Base-by-base conservation (phyloP, 768 basidiomycete genomes). In the Pleurotus salmoneostramineus region DNA sequence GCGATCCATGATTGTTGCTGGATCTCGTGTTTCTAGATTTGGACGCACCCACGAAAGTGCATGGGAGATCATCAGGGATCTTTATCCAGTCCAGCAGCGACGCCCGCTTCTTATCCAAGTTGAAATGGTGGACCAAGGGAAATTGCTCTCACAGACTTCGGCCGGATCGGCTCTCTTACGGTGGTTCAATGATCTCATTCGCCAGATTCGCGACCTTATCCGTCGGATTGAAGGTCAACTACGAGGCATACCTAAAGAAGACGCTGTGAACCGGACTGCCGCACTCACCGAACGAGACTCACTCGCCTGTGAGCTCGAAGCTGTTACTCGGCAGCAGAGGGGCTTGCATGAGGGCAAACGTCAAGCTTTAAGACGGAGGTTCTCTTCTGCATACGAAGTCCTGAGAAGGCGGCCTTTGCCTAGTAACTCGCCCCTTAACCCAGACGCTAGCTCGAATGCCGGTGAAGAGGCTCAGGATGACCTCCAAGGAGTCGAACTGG, bases 121-220 rank as follows among this genome's bases (percentile, higher is more conserved):
- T 7, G 57, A 58, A 33, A 49, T 58, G 12, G 57, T 58, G 14
- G 57, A 58, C 37, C n/a, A 58, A 43, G 49, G 40, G 12, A 58
- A 58, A 27, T 15, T 15, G 10, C 36, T 58, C 14, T 4, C 37
- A 4, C 17, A 43, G 21, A 58, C 57, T 17, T 49, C 57, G 10
- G 57, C 57, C n/a, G 52, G 52, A 15, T 7, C 14, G n/a, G 15
- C 37, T 5, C 52, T 55, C 40, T 40, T 55, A 17, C 52, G 52
- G 11, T 55, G 52, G 52, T 37, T 55, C 17, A 31, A 33, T 40
- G 52, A 55, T 31, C 40, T 55, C 40, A 43, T 55, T 40, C 52
- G 40, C 5, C 36, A 55, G 32, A 55, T 55, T 12, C 52, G 52
- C 6, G 52, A 55, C 14, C 40, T 55, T 21, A 55, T 55, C 32